These are phyloP conservation scores for Aplosporella prunicola DNA, from an alignment of 2,329 filamentous ascomycete genomes.

Conservation along the genomic window DNA sequence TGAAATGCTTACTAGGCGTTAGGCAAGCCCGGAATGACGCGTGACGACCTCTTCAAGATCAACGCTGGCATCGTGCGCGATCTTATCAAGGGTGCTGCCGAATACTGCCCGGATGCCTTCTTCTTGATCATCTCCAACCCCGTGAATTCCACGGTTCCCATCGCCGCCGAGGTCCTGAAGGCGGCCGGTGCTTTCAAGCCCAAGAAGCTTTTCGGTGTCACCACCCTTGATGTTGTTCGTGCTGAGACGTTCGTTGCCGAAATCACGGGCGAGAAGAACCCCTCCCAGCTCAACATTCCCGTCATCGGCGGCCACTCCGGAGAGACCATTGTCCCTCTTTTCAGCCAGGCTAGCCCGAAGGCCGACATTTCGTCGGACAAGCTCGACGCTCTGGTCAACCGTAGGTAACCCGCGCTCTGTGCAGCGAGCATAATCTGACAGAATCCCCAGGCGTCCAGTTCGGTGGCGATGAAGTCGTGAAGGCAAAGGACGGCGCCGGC, in stretches of 20 bases:
- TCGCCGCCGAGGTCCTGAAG: constrained; percentile 95
- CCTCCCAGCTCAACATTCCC: constrained; percentile 73
- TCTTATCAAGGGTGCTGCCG: constrained; percentile 77
- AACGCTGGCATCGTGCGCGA: constrained; percentile 97
- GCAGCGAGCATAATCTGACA: constrained; percentile 10
- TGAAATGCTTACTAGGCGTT: constrained; percentile 10
- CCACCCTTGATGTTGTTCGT: constrained; percentile 95
- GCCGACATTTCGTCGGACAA: constrained; percentile 80
- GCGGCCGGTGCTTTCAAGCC: constrained; percentile 85
- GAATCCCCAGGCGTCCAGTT: constrained; percentile 64
- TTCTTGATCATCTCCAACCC: constrained; percentile 98
- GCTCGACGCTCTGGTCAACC: constrained; percentile 82
- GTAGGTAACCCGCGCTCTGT: constrained; percentile 37
- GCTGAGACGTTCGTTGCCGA: constrained; percentile 93
- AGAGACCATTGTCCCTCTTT: constrained; percentile 94
- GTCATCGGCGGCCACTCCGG: constrained; percentile 97
- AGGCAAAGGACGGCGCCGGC: constrained; percentile 86
- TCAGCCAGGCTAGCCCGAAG: constrained; percentile 77
- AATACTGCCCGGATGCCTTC: constrained; percentile 85
- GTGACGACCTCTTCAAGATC: constrained; percentile 99
- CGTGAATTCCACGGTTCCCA: constrained; percentile 97
- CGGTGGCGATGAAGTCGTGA: constrained; percentile 92
- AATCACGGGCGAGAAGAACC: constrained; percentile 72
- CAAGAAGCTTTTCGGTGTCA: constrained; percentile 95
- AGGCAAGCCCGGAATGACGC: constrained; percentile 99